A percentile compares a stretch with the other conserved stretches of the same genome.
Conservation (phyloP, 2,329 filamentous ascomycete species). For the Aspergillus neoniger region DNA sequence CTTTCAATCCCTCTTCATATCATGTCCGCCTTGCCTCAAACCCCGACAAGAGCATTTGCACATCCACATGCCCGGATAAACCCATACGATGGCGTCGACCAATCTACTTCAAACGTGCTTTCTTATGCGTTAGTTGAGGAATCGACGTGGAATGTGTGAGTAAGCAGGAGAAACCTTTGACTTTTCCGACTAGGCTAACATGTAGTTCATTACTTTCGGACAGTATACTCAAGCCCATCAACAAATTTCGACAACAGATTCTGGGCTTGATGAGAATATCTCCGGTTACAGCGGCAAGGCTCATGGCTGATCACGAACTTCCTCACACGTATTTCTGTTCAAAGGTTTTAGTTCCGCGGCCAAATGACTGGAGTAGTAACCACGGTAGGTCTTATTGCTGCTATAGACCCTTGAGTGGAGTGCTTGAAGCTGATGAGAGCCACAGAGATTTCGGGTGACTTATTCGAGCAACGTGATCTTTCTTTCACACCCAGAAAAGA, state of each 20-base stretch:
- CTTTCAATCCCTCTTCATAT: neutral
- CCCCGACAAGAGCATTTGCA: neutral
- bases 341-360: neutral
- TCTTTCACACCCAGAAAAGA: neutral
- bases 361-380: neutral
- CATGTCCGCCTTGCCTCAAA: neutral
- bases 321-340: slow-evolving; percentile 8
- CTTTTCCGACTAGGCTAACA: too few species aligned
- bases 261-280: neutral
- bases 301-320: neutral
- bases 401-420: too few species aligned
- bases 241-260: neutral
- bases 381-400: neutral
- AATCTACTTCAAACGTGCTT: neutral
- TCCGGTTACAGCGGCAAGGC: neutral
- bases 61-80: neutral
- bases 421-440: too few species aligned
- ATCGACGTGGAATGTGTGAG: neutral
- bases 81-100: neutral
- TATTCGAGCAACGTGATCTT: neutral
- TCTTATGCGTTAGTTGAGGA: neutral
- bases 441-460: neutral
- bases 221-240: neutral
- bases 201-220: too few species aligned
- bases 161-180: neutral